Evolutionary conservation across 2,329 filamentous ascomycete genomes (phyloP).

Genomic region (Ceratocystis diversiconidia): DNA sequence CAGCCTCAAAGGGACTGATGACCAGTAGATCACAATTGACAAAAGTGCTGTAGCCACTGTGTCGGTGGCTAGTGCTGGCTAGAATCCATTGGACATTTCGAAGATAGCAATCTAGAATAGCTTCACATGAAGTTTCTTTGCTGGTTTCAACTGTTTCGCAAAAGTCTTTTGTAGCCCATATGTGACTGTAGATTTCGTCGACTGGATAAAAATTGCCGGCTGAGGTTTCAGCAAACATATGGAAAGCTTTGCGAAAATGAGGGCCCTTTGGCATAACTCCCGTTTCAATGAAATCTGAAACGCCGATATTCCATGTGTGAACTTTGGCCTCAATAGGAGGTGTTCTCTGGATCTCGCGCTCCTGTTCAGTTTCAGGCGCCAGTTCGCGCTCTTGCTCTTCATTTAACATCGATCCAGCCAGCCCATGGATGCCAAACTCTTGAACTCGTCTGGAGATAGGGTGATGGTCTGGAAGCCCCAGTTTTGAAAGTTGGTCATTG

Average conservation of each 20-base stretch:
- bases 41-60: no score
- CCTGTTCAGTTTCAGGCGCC: slow-evolving; percentile 46
- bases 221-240: slow-evolving; percentile 17
- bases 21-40: slow-evolving; percentile 30
- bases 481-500: neutral
- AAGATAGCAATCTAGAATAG: slow-evolving; percentile 32
- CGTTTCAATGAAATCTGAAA: slow-evolving; percentile 29
- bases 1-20: slow-evolving; percentile 47
- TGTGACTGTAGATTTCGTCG: slow-evolving; percentile 25
- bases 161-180: slow-evolving; percentile 40
- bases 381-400: slow-evolving; percentile 60
- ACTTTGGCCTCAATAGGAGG: slow-evolving; percentile 25
- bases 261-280: slow-evolving; percentile 25
- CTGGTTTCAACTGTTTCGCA: slow-evolving; percentile 28
- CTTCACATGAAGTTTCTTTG: neutral
- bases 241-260: slow-evolving; percentile 36
- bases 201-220: slow-evolving; percentile 12
- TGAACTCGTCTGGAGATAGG: slow-evolving; percentile 4
- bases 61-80: neutral
- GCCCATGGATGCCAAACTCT: neutral
- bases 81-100: slow-evolving; percentile 42
- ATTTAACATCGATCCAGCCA: slow-evolving; percentile 28
- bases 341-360: slow-evolving; percentile 41
- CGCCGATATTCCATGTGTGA: slow-evolving; percentile 32
- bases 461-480: slow-evolving; percentile 1